These are phyloP conservation scores for Cordyceps farinosa DNA, from an alignment of 2,329 filamentous ascomycete genomes.

Conservation along the genomic window DNA sequence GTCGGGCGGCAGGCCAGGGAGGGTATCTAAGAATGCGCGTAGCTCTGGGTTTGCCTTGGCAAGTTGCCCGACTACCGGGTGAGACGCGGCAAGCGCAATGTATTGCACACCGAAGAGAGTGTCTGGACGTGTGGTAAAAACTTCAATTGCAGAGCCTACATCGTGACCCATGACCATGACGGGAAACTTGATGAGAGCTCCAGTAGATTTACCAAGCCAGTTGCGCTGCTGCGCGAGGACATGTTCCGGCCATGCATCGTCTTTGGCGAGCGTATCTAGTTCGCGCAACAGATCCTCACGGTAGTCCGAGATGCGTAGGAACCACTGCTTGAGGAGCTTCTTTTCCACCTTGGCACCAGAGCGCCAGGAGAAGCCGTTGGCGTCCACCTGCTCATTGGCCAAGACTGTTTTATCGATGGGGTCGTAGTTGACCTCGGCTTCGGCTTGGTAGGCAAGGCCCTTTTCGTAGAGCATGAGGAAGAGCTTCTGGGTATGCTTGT, in stretches of 20 bases:
- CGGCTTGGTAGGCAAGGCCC: constrained; percentile 76
- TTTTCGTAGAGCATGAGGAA: constrained; percentile 73
- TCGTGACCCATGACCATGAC: constrained; percentile 45
- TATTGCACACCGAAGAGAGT: constrained; percentile 88
- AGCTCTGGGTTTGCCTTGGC: constrained; percentile 59
- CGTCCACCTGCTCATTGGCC: constrained; percentile 90
- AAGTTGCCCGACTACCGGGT: constrained; percentile 62
- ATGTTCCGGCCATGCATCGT: constrained; percentile 73
- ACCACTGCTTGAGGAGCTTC: constrained; percentile 80
- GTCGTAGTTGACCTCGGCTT: constrained; percentile 86
- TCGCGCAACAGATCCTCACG: constrained; percentile 69
- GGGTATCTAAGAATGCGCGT: constrained; percentile 62
- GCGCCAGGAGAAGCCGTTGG: constrained; percentile 80
- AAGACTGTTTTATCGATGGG: constrained; percentile 85
- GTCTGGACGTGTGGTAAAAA: constrained; percentile 82
- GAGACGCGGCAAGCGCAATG: constrained; percentile 69
- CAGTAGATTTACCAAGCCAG: constrained; percentile 79
- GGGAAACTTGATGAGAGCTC: constrained; percentile 69
- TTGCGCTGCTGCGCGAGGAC: constrained; percentile 81
- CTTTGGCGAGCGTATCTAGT: constrained; percentile 60
- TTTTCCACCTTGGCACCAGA: constrained; percentile 83
- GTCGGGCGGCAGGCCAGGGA: constrained; percentile 52
- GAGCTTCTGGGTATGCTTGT: constrained; percentile 83
- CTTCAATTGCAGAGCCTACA: constrained; percentile 53
- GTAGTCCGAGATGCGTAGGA: constrained; percentile 78